phyloP scores from a whole-genome alignment of 306 rosid species.

The Cyclanthera cordifolia region DNA sequence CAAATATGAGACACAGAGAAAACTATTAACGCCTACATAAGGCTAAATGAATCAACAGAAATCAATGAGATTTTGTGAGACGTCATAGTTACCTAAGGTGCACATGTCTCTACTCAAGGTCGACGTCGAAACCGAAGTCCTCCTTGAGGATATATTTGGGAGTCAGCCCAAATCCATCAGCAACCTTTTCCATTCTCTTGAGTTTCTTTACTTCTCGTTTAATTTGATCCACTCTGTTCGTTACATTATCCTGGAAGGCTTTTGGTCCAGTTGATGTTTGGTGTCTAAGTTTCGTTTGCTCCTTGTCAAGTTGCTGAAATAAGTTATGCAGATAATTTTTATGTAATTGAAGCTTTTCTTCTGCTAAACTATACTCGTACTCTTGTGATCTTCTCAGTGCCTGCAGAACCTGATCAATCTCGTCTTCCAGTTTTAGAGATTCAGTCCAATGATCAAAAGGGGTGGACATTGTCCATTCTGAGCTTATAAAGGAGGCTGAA shows the following conservation, averaged over 20 bases:
- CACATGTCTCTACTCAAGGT: conserved; percentile 6
- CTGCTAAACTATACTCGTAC: conserved; percentile 42
- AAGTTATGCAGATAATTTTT: conserved; percentile 39
- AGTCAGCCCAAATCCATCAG: conserved; percentile 47
- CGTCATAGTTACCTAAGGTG: not conserved
- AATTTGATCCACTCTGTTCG: conserved; percentile 53
- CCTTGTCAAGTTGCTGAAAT: conserved; percentile 47
- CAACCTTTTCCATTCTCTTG: conserved; percentile 44
- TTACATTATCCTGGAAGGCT: conserved; percentile 23
- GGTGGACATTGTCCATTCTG: conserved; percentile 16
- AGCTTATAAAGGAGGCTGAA: conserved; percentile 15
- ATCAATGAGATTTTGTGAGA: not conserved
- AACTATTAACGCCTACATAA: not conserved
- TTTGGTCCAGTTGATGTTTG: conserved; percentile 24
- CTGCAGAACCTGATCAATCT: conserved; percentile 38
- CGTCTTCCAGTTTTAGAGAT: conserved; percentile 34
- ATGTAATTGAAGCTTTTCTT: conserved; percentile 46
- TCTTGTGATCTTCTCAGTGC: conserved; percentile 55
- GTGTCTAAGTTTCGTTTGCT: conserved; percentile 33
- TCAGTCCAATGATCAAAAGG: conserved; percentile 22
- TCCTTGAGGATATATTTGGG: conserved; percentile 32
- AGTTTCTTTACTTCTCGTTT: conserved; percentile 34
- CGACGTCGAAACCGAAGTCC: conserved; percentile 36
- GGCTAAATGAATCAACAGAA: not conserved
- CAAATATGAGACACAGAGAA: not conserved